A percentile compares a stretch with the other conserved stretches of the same genome.
Conservation (phyloP, 306 rosid species). For the Argentina anserina region DNA sequence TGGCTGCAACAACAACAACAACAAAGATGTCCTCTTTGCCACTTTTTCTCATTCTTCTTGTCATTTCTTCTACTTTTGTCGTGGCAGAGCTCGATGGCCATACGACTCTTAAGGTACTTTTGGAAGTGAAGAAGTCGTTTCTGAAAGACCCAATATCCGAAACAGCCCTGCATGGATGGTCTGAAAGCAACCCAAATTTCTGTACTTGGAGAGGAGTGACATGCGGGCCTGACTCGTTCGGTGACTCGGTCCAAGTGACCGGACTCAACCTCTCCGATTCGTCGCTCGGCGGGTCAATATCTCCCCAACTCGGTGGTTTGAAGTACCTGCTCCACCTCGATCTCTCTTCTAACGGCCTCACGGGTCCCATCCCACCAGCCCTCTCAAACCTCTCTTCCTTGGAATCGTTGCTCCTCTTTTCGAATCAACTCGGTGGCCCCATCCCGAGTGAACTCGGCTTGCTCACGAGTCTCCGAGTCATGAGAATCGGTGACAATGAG, state of each 20-base stretch:
- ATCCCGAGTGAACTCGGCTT: constrained; percentile 61
- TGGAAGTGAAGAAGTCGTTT: constrained; percentile 67
- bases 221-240: constrained; percentile 45
- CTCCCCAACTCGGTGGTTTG: constrained; percentile 59
- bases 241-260: constrained; percentile 39
- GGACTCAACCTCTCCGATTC: constrained; percentile 80
- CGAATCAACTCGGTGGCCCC: constrained; percentile 68
- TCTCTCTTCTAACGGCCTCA: constrained; percentile 70
- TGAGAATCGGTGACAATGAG: constrained; percentile 75
- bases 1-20: constrained; percentile 1
- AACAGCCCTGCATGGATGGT: constrained; percentile 66
- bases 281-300: constrained; percentile 72
- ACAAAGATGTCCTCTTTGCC: constrained; percentile 6
- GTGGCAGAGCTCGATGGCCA: constrained; percentile 28
- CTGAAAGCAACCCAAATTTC: constrained; percentile 43
- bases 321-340: constrained; percentile 66
- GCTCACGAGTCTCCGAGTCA: constrained; percentile 61
- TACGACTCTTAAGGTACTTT: constrained; percentile 48
- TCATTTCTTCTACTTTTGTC: constrained; percentile 24
- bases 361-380: constrained; percentile 74
- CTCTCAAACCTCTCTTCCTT: constrained; percentile 59
- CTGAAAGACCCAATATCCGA: constrained; percentile 45
- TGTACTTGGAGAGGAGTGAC: constrained; percentile 77
- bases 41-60: constrained; percentile 19
- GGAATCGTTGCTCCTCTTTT: constrained; percentile 68